Conservation (phyloP, 345 rosid genomes). For the Luvunga scandens region DNA sequence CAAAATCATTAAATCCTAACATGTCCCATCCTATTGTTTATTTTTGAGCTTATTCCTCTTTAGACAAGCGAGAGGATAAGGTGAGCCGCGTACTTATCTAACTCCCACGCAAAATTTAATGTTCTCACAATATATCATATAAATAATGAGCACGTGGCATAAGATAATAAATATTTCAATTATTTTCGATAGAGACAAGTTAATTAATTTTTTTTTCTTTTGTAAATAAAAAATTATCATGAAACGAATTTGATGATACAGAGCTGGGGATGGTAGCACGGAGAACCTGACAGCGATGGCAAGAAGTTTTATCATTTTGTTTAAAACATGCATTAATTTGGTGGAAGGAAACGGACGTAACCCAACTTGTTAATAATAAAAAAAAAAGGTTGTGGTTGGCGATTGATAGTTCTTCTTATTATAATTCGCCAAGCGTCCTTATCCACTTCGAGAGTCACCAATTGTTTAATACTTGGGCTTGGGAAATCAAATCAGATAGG, state of each 20-base stretch:
- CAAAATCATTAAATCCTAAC: too few relatives aligned
- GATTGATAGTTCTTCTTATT: background rate
- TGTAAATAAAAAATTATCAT: too few relatives aligned
- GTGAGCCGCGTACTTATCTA: too few relatives aligned
- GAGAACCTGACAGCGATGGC: background rate
- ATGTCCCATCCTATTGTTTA: too few relatives aligned
- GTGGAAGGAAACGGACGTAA: background rate
- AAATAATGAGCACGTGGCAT: background rate
- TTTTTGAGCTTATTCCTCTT: too few relatives aligned
- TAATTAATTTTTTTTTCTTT: background rate
- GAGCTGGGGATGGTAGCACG: background rate
- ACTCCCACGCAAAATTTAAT: too few relatives aligned
- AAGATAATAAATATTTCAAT: fast-evolving
- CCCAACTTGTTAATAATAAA: background rate
- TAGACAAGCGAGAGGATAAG: too few relatives aligned
- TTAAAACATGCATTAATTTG: background rate
- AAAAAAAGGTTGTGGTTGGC: background rate
- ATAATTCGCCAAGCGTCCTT: background rate
- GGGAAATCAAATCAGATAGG: too few relatives aligned
- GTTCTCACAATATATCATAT: background rate
- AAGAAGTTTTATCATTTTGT: background rate
- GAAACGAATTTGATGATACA: too few relatives aligned
- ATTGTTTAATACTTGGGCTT: background rate
- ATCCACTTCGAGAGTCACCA: background rate
- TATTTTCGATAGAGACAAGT: background rate